Base-by-base conservation (phyloP, 345 rosid genomes). In the Eutrema japonicum region DNA sequence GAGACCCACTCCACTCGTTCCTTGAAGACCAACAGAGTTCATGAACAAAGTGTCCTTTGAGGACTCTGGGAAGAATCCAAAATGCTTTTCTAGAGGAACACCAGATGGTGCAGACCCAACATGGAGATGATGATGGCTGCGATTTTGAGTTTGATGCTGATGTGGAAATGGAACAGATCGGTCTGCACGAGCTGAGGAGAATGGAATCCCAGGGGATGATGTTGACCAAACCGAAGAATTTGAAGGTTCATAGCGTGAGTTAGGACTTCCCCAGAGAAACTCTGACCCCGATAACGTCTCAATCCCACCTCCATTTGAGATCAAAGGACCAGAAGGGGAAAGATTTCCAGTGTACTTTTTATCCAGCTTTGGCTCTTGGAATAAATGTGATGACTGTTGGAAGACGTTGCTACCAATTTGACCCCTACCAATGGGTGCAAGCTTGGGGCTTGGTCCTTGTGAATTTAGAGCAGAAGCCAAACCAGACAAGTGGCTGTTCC, bases 71-170 rank as follows among this genome's bases (percentile, higher is more conserved):
- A 86, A 83, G 81, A 86, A 86, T n/a, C 90, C 93, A 64, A 89
- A 88, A 59, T 81, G 96, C 70, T 90, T 85, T 65, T 93, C 92
- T 47, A 88, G 75, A 67, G 96, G 94, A 81, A 81, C 80, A 72
- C 89, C 90, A 46, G 96, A 87, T 32, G 98, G 98, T 62, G 98
- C 97, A 72, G 98, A 93, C 56, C 98, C 97, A 55, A 91, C 88
- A 59, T 88, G 96, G 83, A 85, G 84, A 51, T 78, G 85, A 33
- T 84, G 87, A 66, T 78, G 85, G 64, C 13, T 75, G 38, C 64
- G 86, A 75, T 83, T 68, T 68, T 75, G 79, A 41, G 70, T 82
- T n/a, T 84, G 87, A 51, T 79, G 85, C 64, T 76, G 82, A 27
- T 73, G 84, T 16, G 79, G 68, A 37, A 88, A 78, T 57, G 82